Evolutionary conservation across 2,329 filamentous ascomycete genomes (phyloP), one percentile per base, ranked within the genome.

Genomic region (Whalleya microplaca): DNA sequence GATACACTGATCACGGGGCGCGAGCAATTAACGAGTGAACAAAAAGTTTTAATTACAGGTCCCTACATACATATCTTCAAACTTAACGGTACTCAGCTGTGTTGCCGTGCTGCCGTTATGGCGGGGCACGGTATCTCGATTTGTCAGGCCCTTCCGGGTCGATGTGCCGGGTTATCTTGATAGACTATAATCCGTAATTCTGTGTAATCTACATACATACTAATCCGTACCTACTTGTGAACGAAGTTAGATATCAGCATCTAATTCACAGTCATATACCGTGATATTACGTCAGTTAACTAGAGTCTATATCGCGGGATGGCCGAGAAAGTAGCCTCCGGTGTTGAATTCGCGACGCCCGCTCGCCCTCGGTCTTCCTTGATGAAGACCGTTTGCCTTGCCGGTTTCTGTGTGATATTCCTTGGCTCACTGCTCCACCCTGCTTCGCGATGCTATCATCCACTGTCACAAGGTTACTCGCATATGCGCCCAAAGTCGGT

Each of bases 401-500:
- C 62, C 19, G 49, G 62, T 40, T 55, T 66, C 21, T 53, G 62
- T 29, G 23, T 69, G 46, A 53, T 65, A 18, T 43, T 69, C 41
- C 37, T 70, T n/a, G 63, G 61, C 14, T 62, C 69, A 44, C 52
- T 69, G 9, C 20, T 70, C 32, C 64, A 66, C 44, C 65, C 66
- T 12, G 49, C 54, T n/a, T 51, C 59, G n/a, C 54, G 53, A 58
- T 66, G 65, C 40, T 56, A 61, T 45, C 65, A 63, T 37, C 59
- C 64, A 18, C 50, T 67, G 14, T 59, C 59, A 41, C 64, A 55
- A 23, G 64, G 60, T 7, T 62, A 62, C 55, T 60, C 58, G 48
- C 69, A 66, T 54, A 61, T 67, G 23, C 66, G 63, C 41, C 66
- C 70, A 4, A 62, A 65, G 55, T 74, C 74, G 3, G 65, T 80